Percentiles rank a stretch among this genome's conserved stretches.
phyloP scores from a whole-genome alignment of 1,139 yeast genomes.

The Saccharomyces pastorianus region DNA sequence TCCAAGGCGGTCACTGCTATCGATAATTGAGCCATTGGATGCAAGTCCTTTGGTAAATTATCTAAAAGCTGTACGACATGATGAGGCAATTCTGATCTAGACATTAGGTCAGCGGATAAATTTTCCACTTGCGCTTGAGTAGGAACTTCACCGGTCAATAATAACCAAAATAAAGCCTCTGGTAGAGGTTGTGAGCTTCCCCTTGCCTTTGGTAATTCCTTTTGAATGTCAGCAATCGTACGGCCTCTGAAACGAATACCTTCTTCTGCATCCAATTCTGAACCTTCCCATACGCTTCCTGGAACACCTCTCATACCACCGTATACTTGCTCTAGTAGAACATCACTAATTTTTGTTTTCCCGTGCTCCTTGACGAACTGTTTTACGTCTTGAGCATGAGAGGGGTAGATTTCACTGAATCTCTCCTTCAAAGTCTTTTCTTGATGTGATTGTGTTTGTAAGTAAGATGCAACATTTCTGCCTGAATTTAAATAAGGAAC shows the following conservation, averaged over 20 bases:
- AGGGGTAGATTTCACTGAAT: conserved; percentile 88
- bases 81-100: conserved; percentile 49
- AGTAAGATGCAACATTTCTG: conserved; percentile 1
- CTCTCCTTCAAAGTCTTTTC: conserved; percentile 76
- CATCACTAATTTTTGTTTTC: conserved; percentile 86
- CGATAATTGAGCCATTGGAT: conserved; percentile 67
- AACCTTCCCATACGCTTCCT: conserved; percentile 98
- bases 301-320: conserved; percentile 99
- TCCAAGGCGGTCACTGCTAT: conserved; percentile 57
- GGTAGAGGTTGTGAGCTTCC: conserved; percentile 66
- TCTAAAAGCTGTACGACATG: conserved; percentile 48
- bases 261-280: conserved; percentile 94
- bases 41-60: conserved; percentile 48
- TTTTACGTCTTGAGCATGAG: conserved; percentile 85
- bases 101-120: conserved; percentile 49
- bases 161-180: conserved; percentile 56
- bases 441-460: conserved; percentile 12
- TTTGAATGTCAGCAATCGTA: conserved; percentile 92
- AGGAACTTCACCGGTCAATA: conserved; percentile 57
- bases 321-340: conserved; percentile 89
- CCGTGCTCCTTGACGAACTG: conserved; percentile 85
- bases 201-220: conserved; percentile 85
- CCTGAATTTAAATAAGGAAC: not conserved
- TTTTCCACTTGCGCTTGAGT: conserved; percentile 46
- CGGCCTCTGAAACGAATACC: conserved; percentile 98